Base-by-base conservation (phyloP, 768 basidiomycete genomes). In the Kwoniella heveanensis region DNA sequence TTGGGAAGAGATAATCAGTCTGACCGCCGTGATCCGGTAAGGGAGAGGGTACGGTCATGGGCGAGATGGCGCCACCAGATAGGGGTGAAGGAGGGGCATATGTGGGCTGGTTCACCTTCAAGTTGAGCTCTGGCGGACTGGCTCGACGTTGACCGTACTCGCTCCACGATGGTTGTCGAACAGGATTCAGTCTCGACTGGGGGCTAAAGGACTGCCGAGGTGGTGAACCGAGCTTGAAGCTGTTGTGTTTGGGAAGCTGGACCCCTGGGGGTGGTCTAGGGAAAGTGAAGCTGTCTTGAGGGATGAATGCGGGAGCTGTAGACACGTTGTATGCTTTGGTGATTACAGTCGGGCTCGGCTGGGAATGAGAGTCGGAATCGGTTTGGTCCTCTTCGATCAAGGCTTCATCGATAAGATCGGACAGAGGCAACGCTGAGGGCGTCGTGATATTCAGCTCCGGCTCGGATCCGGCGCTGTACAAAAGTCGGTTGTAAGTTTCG, bases 401-500 rank as follows among this genome's bases (percentile, higher is more conserved):
- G 29, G 62, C 25, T n/a, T 64, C 62, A 27, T 64, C 47, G 56
- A 64, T 57, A 24, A 64, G 48, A 17, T 64, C 62, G 1, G 62
- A 57, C 13, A 64, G 25, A 15, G 54, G 54, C n/a, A 64, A 46
- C 8, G 62, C 62, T 2, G 39, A 19, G 8, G 62, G 62, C 1
- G 62, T 64, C 1, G 54, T 53, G 22, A 64, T 64, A 32, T 64
- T 46, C 10, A 48, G 9, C 22, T 64, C 62, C 9, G 62, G 62
- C 37, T 64, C 62, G 19, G 62, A 64, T 2, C 62, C 62, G 3
- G 62, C 55, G 22, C 54, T 64, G 27, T 64, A 64, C 5, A 64
- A 15, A 21, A 64, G 39, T 24, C 55, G 21, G 29, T 57, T 15
- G 26, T 64, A 64, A 2, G 54, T 56, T 7, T 56, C 32, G 6